Percentiles rank a stretch among this genome's conserved stretches.
phyloP scores from a whole-genome alignment of 306 rosid genomes.

The Biancaea sappan region DNA sequence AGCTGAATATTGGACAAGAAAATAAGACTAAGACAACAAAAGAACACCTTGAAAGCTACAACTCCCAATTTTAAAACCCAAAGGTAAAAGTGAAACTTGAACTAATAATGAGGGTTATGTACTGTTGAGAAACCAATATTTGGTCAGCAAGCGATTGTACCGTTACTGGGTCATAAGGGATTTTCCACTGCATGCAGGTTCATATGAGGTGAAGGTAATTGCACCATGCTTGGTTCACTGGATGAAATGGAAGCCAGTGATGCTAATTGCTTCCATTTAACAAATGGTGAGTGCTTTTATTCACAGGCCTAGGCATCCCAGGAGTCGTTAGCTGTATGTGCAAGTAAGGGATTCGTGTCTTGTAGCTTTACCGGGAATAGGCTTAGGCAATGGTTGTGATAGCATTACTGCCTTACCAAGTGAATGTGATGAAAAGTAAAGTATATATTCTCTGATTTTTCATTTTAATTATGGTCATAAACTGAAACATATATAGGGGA shows the following conservation, averaged over 20 bases:
- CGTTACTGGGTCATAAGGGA: slow-evolving; percentile 21
- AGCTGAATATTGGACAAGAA: not conserved
- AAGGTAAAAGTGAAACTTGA: not conserved
- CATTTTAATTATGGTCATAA: no score
- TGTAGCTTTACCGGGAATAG: not conserved
- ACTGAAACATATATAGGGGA: no score
- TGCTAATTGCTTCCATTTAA: slow-evolving; percentile 22
- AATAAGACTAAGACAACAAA: not conserved
- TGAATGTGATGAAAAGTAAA: no score
- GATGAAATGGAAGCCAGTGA: slow-evolving; percentile 22
- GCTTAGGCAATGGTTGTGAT: slow-evolving; percentile 23
- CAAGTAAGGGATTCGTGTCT: not conserved
- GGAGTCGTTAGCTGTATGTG: not conserved
- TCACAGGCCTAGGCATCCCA: slow-evolving; percentile 15
- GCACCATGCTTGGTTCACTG: slow-evolving; percentile 18
- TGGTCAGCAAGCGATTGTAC: slow-evolving; percentile 19
- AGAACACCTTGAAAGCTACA: not conserved
- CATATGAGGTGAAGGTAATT: slow-evolving; percentile 13
- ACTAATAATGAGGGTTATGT: no score
- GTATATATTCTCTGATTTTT: no score
- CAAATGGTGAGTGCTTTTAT: slow-evolving; percentile 14
- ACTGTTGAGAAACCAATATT: not conserved
- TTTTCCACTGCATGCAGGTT: slow-evolving; percentile 27
- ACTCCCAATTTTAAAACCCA: not conserved
- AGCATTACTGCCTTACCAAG: no score